Conservation (phyloP, 495 filamentous ascomycete species). For the Penicillium riverlandense region DNA sequence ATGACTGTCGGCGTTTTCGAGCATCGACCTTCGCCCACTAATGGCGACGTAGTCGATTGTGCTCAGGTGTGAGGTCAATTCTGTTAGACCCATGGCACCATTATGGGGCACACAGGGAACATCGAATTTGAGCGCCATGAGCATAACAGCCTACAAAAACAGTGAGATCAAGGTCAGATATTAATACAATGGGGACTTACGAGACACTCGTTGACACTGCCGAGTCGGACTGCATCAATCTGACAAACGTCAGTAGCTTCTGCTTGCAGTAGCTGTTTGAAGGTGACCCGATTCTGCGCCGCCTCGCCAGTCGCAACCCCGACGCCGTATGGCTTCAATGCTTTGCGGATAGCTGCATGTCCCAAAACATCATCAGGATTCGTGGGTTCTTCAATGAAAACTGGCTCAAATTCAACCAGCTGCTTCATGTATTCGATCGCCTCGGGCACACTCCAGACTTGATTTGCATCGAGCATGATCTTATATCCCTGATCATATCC, state of each 20-base stretch:
- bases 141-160: conserved; percentile 46
- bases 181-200: too few species aligned
- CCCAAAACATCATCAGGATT: conserved; percentile 72
- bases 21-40: conserved; percentile 56
- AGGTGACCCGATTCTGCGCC: conserved; percentile 75
- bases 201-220: conserved; percentile 73
- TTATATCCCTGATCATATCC: conserved; percentile 55
- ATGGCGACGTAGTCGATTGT: conserved; percentile 77
- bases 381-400: conserved; percentile 84
- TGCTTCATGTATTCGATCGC: conserved; percentile 69
- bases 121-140: conserved; percentile 66
- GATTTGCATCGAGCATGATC: conserved; percentile 80
- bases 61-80: conserved; percentile 73
- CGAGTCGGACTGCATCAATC: conserved; percentile 72
- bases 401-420: conserved; percentile 65
- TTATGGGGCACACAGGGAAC: conserved; percentile 75
- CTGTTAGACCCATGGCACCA: conserved; percentile 69
- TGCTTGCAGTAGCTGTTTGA: conserved; percentile 65
- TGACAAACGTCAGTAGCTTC: conserved; percentile 70
- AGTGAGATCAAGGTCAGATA: too few species aligned
- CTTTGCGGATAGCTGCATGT: conserved; percentile 64
- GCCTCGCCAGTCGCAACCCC: conserved; percentile 78
- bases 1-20: conserved; percentile 75
- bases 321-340: conserved; percentile 52
- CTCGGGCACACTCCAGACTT: conserved; percentile 74